Evolutionary conservation across 805 yeast genomes (phyloP).

Genomic region (Yamadazyma sp.): DNA sequence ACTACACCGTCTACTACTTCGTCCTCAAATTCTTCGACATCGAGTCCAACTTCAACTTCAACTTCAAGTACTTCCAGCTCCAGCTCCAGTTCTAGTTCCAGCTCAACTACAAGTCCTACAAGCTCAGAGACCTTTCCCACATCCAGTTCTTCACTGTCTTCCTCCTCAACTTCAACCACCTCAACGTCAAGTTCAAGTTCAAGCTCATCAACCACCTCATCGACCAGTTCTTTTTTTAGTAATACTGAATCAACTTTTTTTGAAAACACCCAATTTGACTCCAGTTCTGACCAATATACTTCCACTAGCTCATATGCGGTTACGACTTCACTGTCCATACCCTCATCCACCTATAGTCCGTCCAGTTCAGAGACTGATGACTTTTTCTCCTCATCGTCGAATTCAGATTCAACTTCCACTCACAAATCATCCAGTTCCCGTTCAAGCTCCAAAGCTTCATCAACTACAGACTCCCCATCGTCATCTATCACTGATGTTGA

Average conservation of each 20-base stretch:
- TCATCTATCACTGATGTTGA: slow-evolving; percentile 1
- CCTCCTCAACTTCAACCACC: background rate
- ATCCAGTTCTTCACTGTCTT: background rate
- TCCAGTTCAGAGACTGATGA: background rate
- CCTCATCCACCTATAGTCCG: background rate
- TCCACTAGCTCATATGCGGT: background rate
- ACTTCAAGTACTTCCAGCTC: slow-evolving; percentile 1
- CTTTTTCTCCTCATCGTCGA: background rate
- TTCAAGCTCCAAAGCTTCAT: background rate
- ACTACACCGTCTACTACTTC: background rate
- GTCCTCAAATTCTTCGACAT: background rate
- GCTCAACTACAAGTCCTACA: background rate
- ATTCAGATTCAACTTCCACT: background rate
- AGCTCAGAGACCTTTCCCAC: background rate
- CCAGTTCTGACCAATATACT: background rate
- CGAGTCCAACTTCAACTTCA: slow-evolving; percentile 1
- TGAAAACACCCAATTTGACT: too few relatives aligned
- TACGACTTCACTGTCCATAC: background rate
- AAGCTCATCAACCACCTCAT: background rate
- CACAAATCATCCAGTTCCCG: background rate
- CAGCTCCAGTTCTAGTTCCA: background rate
- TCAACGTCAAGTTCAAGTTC: background rate
- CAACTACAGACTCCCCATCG: slow-evolving; percentile 5
- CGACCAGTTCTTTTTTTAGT: background rate
- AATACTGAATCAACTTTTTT: background rate